Percentiles rank a stretch among this genome's conserved stretches.
Conservation (phyloP, 2,329 filamentous ascomycete genomes). For the Colletotrichum aenigma region DNA sequence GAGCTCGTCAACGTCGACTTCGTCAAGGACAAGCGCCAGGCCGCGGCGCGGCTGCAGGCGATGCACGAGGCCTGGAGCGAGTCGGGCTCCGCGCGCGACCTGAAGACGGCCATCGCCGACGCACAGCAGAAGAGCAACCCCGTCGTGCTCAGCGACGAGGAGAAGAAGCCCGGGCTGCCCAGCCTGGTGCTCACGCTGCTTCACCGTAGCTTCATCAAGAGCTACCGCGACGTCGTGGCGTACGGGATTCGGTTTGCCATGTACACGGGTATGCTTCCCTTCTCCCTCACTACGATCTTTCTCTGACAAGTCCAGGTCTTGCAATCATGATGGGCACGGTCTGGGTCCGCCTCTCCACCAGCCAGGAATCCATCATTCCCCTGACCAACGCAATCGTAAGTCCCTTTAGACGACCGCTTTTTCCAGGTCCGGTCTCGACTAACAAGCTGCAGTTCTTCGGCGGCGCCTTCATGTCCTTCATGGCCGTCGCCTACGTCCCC, state of each 20-base stretch:
- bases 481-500: conserved; percentile 85
- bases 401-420: not conserved
- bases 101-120: conserved; percentile 12
- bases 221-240: conserved; percentile 80
- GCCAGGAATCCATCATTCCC: conserved; percentile 77
- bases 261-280: conserved; percentile 52
- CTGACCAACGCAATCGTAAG: conserved; percentile 76
- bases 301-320: conserved; percentile 55
- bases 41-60: conserved; percentile 51
- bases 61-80: conserved; percentile 61
- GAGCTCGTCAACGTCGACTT: conserved; percentile 84
- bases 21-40: conserved; percentile 50
- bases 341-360: conserved; percentile 73
- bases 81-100: conserved; percentile 37
- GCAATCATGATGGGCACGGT: conserved; percentile 90
- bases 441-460: conserved; percentile 60
- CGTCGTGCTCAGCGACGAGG: conserved; percentile 31
- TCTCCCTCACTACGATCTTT: conserved; percentile 28
- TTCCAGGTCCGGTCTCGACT: not conserved
- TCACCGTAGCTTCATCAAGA: conserved; percentile 82
- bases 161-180: conserved; percentile 46
- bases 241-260: conserved; percentile 85
- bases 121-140: conserved; percentile 19
- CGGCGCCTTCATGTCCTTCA: conserved; percentile 78
- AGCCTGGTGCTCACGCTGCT: conserved; percentile 68